phyloP scores from a whole-genome alignment of 2,329 filamentous ascomycete genomes.

The Ophiostoma piceae region DNA sequence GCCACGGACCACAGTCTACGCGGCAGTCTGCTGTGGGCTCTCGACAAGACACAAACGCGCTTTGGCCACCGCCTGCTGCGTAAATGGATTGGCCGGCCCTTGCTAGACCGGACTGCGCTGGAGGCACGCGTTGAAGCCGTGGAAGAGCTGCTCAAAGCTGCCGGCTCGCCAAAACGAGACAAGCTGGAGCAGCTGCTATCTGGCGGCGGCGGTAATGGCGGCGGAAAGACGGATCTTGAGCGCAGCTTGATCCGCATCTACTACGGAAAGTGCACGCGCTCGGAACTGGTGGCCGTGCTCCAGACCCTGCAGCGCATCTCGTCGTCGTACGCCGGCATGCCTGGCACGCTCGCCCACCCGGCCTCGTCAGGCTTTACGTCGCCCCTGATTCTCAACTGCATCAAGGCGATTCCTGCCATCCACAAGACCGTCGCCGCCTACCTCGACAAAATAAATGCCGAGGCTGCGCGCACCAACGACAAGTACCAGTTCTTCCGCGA shows the following conservation, averaged over 20 bases:
- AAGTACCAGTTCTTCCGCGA: slow-evolving; percentile 93
- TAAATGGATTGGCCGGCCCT: slow-evolving; percentile 89
- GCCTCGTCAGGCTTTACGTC: slow-evolving; percentile 60
- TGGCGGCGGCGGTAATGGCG: slow-evolving; percentile 30
- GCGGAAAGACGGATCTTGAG: slow-evolving; percentile 71
- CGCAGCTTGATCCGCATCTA: slow-evolving; percentile 92
- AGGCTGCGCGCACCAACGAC: slow-evolving; percentile 79
- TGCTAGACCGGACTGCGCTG: slow-evolving; percentile 69
- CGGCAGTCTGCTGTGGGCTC: slow-evolving; percentile 90
- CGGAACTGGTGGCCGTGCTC: slow-evolving; percentile 78
- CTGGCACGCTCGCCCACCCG: slow-evolving; percentile 34
- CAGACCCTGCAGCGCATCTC: slow-evolving; percentile 81
- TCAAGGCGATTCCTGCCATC: slow-evolving; percentile 72
- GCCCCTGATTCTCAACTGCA: slow-evolving; percentile 60
- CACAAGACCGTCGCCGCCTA: slow-evolving; percentile 65
- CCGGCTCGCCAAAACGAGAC: slow-evolving; percentile 63
- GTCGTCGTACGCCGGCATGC: slow-evolving; percentile 57
- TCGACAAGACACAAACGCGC: slow-evolving; percentile 85
- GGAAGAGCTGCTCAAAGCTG: slow-evolving; percentile 71
- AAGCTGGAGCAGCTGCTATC: slow-evolving; percentile 65
- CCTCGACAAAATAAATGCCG: slow-evolving; percentile 77
- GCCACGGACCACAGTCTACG: slow-evolving; percentile 79
- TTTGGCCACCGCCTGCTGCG: slow-evolving; percentile 83
- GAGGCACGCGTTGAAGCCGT: slow-evolving; percentile 79
- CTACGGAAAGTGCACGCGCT: slow-evolving; percentile 89